Percentiles rank a stretch among this genome's conserved stretches.
Conservation (phyloP, 192 early-diverging fungal genomes). For the Linnemannia hyalina region DNA sequence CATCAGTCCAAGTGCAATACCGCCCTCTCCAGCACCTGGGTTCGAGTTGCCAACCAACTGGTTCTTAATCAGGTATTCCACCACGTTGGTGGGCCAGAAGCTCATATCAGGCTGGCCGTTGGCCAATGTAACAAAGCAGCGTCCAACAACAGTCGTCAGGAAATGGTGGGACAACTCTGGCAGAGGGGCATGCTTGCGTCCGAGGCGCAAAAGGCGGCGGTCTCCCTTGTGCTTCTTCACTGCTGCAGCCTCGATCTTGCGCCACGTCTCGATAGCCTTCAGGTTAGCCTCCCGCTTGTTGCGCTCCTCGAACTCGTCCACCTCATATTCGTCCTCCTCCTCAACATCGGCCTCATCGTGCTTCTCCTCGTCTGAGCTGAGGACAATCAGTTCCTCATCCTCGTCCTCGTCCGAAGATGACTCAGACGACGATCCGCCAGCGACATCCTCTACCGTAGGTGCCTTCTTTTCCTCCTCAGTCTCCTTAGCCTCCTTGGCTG, state of each 20-base stretch:
- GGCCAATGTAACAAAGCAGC: conserved; percentile 41
- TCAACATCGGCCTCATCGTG: conserved; percentile 26
- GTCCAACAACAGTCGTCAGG: conserved; percentile 43
- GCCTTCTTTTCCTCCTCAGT: conserved; percentile 8
- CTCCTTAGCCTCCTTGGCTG: conserved; percentile 16
- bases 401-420: conserved; percentile 52
- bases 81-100: conserved; percentile 57
- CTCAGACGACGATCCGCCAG: conserved; percentile 44
- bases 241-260: conserved; percentile 29
- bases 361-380: conserved; percentile 41
- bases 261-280: conserved; percentile 25
- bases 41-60: conserved; percentile 52
- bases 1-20: conserved; percentile 55
- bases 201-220: conserved; percentile 24
- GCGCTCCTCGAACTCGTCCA: conserved; percentile 25
- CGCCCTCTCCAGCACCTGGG: conserved; percentile 50
- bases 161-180: conserved; percentile 60
- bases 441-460: conserved; percentile 4
- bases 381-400: conserved; percentile 33
- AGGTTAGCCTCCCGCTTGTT: conserved; percentile 20
- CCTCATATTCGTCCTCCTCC: conserved; percentile 40
- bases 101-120: conserved; percentile 51
- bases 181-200: conserved; percentile 27
- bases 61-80: conserved; percentile 57
- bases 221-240: conserved; percentile 30